Percentiles rank a stretch among this genome's conserved stretches.
Evolutionary conservation across 1,284 basidiomycete species (phyloP).

Genomic region (Somion occarium): DNA sequence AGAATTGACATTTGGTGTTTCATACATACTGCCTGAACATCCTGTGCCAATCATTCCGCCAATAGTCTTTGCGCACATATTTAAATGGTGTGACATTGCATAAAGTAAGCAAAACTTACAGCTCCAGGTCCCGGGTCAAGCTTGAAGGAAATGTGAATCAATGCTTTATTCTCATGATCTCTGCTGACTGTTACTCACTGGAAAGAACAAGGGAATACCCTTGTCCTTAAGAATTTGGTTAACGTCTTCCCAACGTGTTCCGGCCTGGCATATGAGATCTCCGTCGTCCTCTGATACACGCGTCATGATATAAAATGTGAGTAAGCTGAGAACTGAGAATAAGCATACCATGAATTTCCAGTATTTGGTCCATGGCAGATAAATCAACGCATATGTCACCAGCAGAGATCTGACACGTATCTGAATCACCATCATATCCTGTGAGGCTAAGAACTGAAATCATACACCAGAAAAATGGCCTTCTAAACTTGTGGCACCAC

Average conservation of each 20-base stretch:
- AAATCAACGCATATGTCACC: conserved; percentile 87
- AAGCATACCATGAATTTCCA: conserved; percentile 64
- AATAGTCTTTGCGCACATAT: conserved; percentile 35
- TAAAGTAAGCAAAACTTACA: conserved; percentile 25
- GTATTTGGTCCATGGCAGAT: conserved; percentile 78
- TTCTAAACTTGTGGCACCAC: conserved; percentile 57
- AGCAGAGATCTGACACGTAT: conserved; percentile 36
- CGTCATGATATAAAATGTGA: no score
- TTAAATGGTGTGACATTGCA: background rate
- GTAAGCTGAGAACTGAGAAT: background rate
- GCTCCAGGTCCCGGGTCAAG: conserved; percentile 52
- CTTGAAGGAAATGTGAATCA: no score
- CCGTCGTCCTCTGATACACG: conserved; percentile 46
- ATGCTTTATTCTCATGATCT: no score
- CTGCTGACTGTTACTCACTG: conserved; percentile 42
- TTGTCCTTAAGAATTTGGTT: conserved; percentile 71
- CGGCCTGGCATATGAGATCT: conserved; percentile 78
- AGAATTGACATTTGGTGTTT: background rate
- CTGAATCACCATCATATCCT: background rate
- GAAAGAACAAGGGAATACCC: conserved; percentile 67
- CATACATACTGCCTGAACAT: conserved; percentile 46
- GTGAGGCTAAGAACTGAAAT: conserved; percentile 4
- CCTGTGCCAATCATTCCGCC: conserved; percentile 55
- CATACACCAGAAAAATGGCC: conserved; percentile 58
- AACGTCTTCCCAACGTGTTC: conserved; percentile 85